Conservation (phyloP, 129 eudicot genomes). For the Heracleum sosnowskyi region DNA sequence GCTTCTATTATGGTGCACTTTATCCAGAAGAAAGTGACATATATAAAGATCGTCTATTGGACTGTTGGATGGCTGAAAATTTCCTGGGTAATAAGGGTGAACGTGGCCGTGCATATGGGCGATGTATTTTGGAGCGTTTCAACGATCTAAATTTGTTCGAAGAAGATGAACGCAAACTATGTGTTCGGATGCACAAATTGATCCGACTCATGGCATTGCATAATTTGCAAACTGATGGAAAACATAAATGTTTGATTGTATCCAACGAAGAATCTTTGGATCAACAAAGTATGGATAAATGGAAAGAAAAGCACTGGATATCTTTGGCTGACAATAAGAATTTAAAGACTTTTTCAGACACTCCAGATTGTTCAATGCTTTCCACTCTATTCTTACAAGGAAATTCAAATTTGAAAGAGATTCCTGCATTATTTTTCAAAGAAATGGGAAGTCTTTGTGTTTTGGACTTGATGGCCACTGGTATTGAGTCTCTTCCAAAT, state of each 20-base stretch:
- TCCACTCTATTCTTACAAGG: conserved; percentile 28
- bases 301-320: conserved; percentile 20
- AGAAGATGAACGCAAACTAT: conserved; percentile 7
- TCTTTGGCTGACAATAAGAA: conserved; percentile 20
- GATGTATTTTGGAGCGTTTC: conserved; percentile 6
- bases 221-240: not conserved
- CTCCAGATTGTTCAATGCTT: conserved; percentile 17
- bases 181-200: conserved; percentile 29
- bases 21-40: conserved; percentile 33
- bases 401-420: conserved; percentile 13
- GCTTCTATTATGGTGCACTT: conserved; percentile 32
- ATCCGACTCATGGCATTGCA: conserved; percentile 26
- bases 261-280: conserved; percentile 12
- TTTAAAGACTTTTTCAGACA: conserved; percentile 16
- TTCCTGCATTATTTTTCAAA: conserved; percentile 18
- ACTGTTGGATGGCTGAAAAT: conserved; percentile 33
- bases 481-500: conserved; percentile 22
- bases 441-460: conserved; percentile 25
- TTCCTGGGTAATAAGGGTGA: conserved; percentile 15
- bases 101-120: conserved; percentile 9
- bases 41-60: conserved; percentile 17
- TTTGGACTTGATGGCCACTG: conserved; percentile 21
- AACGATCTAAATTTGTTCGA: conserved; percentile 21
- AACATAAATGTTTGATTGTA: conserved; percentile 15
- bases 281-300: conserved; percentile 13